Evolutionary conservation across 768 basidiomycete genomes (phyloP).

Genomic region (Sporobolomyces phaffii): DNA sequence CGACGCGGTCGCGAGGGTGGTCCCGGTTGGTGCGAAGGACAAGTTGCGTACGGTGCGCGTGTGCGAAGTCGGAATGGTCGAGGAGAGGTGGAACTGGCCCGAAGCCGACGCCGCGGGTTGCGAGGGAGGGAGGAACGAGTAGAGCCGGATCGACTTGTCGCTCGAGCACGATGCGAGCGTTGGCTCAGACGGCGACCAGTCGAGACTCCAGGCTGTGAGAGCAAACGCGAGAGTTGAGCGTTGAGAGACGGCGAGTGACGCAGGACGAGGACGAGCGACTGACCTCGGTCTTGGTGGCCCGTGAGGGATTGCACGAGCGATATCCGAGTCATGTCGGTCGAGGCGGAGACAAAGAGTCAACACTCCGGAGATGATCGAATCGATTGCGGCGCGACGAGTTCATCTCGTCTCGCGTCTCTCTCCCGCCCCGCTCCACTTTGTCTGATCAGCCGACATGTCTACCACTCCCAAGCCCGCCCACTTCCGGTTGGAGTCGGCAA

Average conservation of each 20-base stretch:
- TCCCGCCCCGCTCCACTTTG: not conserved
- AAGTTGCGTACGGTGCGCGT: conserved; percentile 76
- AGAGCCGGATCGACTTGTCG: conserved; percentile 85
- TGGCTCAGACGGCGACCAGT: conserved; percentile 79
- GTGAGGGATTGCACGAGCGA: not conserved
- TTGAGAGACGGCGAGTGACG: not conserved
- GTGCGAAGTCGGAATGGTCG: conserved; percentile 75
- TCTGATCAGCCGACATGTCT: not conserved
- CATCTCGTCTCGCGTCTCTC: not conserved
- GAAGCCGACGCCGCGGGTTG: conserved; percentile 40
- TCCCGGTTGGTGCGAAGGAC: conserved; percentile 83
- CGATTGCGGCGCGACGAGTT: too few species aligned
- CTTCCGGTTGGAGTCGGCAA: conserved; percentile 74
- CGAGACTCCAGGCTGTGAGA: conserved; percentile 64
- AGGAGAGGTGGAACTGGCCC: conserved; percentile 41
- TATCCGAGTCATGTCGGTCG: conserved; percentile 12
- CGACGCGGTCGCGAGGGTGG: conserved; percentile 79
- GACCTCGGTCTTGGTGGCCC: conserved; percentile 34
- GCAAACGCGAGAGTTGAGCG: not conserved
- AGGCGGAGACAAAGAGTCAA: too few species aligned
- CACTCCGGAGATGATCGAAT: too few species aligned
- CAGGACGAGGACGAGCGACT: not conserved
- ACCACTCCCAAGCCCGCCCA: conserved; percentile 64
- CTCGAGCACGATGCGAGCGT: conserved; percentile 87
- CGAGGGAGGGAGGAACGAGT: conserved; percentile 55